Evolutionary conservation across 2,329 filamentous ascomycete genomes (phyloP), one percentile per base, ranked within the genome.

Genomic region (Lachnum nothofagi): DNA sequence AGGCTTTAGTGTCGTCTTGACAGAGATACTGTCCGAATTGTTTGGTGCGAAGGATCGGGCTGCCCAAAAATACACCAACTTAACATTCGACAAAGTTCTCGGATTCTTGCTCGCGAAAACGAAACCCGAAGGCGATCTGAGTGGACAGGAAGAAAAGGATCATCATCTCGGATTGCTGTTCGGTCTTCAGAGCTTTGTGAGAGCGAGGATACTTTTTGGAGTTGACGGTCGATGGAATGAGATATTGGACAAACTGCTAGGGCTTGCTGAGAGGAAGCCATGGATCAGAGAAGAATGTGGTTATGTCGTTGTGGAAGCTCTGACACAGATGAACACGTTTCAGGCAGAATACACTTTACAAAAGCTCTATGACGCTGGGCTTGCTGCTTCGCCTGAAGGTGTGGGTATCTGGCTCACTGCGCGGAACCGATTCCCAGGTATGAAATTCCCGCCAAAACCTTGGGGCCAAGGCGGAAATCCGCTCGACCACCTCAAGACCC

Each of bases 251-350:
- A 71, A 87, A 45, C 71, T 96, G 25, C 77, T 90, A 60, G 79
- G 83, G 53, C 76, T 96, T 52, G 82, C 86, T 34, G 79, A 81
- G 60, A 87, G 87, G 69, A 94, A 95, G 68, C 80, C 87, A 25
- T 96, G 91, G 91, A 75, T 97, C 57, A 80, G 88, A 52, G 84
- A 91, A 61, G 88, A 95, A 65, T 95, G 89, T 61, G 89, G 87
- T 25, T 88, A 84, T 76, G 80, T 93, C 41, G 74, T 96, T 22
- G 84, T 86, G 38, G 82, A 89, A 62, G 82, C 85, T 12, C 67
- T 93, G 31, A 75, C 77, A 25, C 81, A 83, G 60, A 80, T 80
- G 72, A 70, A 72, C 31, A 68, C 77, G 58, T 47, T 16, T 3
- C 77, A 80, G 48, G 79, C 80, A 1, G 76, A 83, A 60, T 68